Evolutionary conservation across 2,329 filamentous ascomycete species (phyloP).

Genomic region (Thielaviopsis cerberus): DNA sequence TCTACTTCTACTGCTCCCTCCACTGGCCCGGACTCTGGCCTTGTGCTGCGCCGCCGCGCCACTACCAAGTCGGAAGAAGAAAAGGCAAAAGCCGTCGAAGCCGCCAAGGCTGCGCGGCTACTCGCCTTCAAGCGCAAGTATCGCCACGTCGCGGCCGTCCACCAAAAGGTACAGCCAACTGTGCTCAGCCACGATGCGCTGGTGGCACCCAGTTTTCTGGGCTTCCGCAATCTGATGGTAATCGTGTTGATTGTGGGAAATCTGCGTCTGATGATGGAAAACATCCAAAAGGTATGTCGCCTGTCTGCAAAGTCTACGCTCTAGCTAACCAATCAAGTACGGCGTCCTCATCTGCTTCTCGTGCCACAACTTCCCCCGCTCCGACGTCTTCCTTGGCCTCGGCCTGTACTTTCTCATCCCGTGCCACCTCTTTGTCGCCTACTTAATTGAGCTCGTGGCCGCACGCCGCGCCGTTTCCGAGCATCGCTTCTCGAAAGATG

Average conservation of each 20-base stretch:
- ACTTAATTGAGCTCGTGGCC: conserved; percentile 70
- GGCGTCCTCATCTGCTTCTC: conserved; percentile 82
- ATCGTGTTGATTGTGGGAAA: conserved; percentile 88
- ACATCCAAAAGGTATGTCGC: conserved; percentile 87
- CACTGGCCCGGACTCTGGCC: background rate
- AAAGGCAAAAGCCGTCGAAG: background rate
- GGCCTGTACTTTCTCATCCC: conserved; percentile 75
- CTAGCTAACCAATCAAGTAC: conserved; percentile 41
- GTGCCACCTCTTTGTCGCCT: conserved; percentile 76
- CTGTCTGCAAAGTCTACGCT: too few relatives aligned
- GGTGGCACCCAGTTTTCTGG: conserved; percentile 64
- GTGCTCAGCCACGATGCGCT: conserved; percentile 71
- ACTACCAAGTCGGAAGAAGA: background rate
- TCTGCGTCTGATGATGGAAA: conserved; percentile 84
- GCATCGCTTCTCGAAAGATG: conserved; percentile 21
- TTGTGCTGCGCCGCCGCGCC: background rate
- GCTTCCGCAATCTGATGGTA: conserved; percentile 91
- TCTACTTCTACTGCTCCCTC: background rate
- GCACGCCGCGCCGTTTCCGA: conserved; percentile 53
- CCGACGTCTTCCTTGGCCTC: conserved; percentile 58
- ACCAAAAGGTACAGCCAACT: conserved; percentile 52
- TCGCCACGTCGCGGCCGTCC: conserved; percentile 77
- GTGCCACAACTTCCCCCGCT: conserved; percentile 69
- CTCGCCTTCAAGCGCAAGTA: conserved; percentile 38
- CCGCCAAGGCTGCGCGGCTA: conserved; percentile 7